Conservation (phyloP, 805 yeast species). For the Zygotorulaspora danielsina region DNA sequence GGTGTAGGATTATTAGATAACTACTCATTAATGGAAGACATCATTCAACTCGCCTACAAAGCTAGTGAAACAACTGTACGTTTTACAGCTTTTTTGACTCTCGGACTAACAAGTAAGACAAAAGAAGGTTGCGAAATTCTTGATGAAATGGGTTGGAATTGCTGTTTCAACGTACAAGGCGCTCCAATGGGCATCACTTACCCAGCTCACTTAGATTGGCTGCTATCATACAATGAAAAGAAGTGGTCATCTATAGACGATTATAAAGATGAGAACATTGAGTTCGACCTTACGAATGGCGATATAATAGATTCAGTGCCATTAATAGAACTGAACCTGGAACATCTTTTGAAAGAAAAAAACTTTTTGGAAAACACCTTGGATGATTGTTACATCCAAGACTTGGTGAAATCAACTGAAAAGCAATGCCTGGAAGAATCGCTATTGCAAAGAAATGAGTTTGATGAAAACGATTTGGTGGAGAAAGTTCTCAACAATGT, state of each 20-base stretch:
- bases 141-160: constrained; percentile 75
- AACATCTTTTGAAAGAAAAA: constrained; percentile 23
- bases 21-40: constrained; percentile 47
- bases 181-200: constrained; percentile 41
- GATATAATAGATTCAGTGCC: constrained; percentile 16
- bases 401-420: constrained; percentile 8
- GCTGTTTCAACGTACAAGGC: constrained; percentile 43
- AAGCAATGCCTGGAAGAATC: constrained; percentile 12
- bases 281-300: constrained; percentile 17
- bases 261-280: constrained; percentile 21
- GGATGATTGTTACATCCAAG: constrained; percentile 17
- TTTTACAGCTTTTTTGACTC: constrained; percentile 71
- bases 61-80: constrained; percentile 56
- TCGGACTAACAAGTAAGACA: constrained; percentile 71
- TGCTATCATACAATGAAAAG: constrained; percentile 31
- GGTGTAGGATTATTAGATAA: constrained; percentile 63
- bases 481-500: constrained; percentile 38
- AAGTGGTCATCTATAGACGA: constrained; percentile 20
- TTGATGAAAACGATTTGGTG: constrained; percentile 26
- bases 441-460: constrained; percentile 14
- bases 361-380: constrained; percentile 26
- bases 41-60: constrained; percentile 47
- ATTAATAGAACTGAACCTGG: constrained; percentile 24
- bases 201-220: constrained; percentile 36
- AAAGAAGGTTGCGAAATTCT: constrained; percentile 77